Conservation (phyloP, 78 protist species). For the Carpediemonas membranifera region DNA sequence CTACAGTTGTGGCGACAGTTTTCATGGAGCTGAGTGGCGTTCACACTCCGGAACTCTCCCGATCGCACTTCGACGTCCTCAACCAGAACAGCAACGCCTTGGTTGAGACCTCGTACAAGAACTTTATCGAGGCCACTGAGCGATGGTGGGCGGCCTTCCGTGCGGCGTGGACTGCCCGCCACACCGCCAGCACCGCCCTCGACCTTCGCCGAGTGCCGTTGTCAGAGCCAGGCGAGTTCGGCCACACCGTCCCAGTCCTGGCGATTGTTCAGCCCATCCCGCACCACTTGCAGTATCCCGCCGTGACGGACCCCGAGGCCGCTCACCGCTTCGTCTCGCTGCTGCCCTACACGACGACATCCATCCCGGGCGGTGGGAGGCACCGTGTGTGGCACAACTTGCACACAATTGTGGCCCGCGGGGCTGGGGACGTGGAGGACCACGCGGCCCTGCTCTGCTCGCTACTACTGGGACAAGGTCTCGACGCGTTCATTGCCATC, state of each 20-base stretch:
- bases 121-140: constrained; percentile 18
- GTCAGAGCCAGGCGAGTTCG: neutral
- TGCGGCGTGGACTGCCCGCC: too few species aligned
- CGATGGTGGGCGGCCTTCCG: constrained; percentile 38
- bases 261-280: constrained; percentile 7
- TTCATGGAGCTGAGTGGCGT: neutral
- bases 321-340: constrained; percentile 38
- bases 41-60: neutral
- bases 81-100: neutral
- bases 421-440: constrained; percentile 12
- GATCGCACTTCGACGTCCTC: neutral
- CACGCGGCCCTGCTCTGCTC: constrained; percentile 34
- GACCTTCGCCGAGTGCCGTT: neutral
- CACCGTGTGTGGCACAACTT: neutral
- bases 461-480: constrained; percentile 32
- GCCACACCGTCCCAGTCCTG: constrained; percentile 13
- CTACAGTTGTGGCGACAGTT: neutral
- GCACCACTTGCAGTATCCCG: too few species aligned
- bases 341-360: neutral
- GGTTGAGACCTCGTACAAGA: constrained; percentile 27
- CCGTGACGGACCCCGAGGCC: constrained; percentile 26
- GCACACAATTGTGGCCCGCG: neutral
- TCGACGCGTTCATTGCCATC: constrained; percentile 35
- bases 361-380: neutral
- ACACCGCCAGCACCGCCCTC: too few species aligned